Conservation (phyloP, 176 grass and related monocot genomes). For the Elaeis guineensis region DNA sequence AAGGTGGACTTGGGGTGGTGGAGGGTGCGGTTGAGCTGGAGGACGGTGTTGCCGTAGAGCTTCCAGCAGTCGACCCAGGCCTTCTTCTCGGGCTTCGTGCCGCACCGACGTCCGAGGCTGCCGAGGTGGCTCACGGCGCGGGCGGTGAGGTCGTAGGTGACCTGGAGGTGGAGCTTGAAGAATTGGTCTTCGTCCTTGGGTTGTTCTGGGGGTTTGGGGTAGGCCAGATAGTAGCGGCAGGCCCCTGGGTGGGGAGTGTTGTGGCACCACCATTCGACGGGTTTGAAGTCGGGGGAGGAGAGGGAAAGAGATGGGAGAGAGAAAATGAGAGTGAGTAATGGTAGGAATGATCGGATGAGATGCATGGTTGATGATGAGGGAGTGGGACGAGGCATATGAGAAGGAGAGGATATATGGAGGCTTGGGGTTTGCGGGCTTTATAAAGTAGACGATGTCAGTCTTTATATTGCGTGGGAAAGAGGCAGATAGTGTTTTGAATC, state of each 20-base stretch:
- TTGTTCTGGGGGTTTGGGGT: neutral
- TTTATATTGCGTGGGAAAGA: too few species aligned
- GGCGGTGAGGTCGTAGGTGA: constrained; percentile 19
- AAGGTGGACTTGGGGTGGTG: neutral
- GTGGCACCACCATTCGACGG: constrained; percentile 32
- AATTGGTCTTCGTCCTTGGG: constrained; percentile 21
- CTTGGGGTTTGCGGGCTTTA: too few species aligned
- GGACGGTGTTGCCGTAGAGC: constrained; percentile 26
- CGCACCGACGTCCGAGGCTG: constrained; percentile 15
- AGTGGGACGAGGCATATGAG: too few species aligned
- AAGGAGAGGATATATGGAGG: too few species aligned
- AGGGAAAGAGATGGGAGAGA: neutral
- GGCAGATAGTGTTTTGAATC: too few species aligned
- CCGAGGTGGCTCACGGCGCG: constrained; percentile 24
- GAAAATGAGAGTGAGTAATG: neutral
- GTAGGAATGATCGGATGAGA: constrained; percentile 4
- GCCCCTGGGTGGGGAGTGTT: constrained; percentile 29
- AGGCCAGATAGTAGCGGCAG: constrained; percentile 26
- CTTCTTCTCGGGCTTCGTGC: constrained; percentile 2
- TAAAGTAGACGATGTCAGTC: too few species aligned
- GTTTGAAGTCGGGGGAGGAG: neutral
- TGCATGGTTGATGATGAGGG: too few species aligned
- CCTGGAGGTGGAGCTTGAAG: constrained; percentile 19
- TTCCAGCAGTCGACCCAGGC: constrained; percentile 41
- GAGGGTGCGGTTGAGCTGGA: constrained; percentile 40